Evolutionary conservation across 768 basidiomycete species (phyloP).

Genomic region (Termitomyces titanicus): DNA sequence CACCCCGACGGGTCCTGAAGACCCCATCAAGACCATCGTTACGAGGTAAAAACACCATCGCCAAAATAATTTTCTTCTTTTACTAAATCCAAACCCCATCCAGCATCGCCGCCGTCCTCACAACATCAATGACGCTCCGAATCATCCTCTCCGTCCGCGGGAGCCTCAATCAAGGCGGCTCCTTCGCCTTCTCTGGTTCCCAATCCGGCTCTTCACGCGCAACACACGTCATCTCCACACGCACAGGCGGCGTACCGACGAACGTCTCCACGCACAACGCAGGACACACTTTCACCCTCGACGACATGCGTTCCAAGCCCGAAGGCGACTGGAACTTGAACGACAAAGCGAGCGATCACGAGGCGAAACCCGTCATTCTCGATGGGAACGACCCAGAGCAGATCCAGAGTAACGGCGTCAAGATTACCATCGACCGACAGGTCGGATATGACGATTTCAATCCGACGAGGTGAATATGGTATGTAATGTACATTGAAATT

Average conservation of each 20-base stretch:
- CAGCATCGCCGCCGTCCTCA: slow-evolving; percentile 82
- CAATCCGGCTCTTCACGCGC: slow-evolving; percentile 42
- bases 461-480: slow-evolving; percentile 19
- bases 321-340: slow-evolving; percentile 46
- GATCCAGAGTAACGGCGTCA: slow-evolving; percentile 39
- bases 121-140: slow-evolving; percentile 84
- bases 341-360: slow-evolving; percentile 38
- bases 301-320: slow-evolving; percentile 47
- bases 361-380: slow-evolving; percentile 33
- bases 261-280: slow-evolving; percentile 32
- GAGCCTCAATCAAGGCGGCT: slow-evolving; percentile 66
- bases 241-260: slow-evolving; percentile 34
- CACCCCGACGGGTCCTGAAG: slow-evolving; percentile 52
- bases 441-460: slow-evolving; percentile 43
- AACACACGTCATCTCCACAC: slow-evolving; percentile 49
- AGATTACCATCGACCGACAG: slow-evolving; percentile 55
- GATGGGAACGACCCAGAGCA: slow-evolving; percentile 27
- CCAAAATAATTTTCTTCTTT: no score
- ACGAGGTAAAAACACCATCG: slow-evolving; percentile 39
- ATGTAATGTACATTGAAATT: no score
- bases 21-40: slow-evolving; percentile 80
- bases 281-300: slow-evolving; percentile 48
- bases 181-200: slow-evolving; percentile 56
- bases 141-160: slow-evolving; percentile 83
- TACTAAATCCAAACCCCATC: not conserved